Percentiles rank a stretch among this genome's conserved stretches.
Conservation (phyloP, 768 basidiomycete species). For the Serendipita indica region DNA sequence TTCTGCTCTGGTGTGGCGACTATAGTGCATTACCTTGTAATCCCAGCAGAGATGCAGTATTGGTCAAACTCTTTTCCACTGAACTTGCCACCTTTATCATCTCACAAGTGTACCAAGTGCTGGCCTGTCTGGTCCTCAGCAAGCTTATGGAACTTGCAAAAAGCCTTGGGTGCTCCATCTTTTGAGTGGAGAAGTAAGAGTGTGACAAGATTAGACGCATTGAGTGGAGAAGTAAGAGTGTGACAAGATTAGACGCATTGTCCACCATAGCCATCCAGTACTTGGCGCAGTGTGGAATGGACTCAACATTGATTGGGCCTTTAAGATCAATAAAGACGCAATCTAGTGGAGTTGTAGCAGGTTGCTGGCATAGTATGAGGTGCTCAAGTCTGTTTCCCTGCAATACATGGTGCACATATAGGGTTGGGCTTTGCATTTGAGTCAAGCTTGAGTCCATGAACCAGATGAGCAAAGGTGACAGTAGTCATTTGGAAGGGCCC, state of each 20-base stretch:
- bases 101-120: background rate
- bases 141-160: background rate
- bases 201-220: too few species aligned
- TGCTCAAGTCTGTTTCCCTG: constrained; percentile 26
- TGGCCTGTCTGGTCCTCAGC: constrained; percentile 2
- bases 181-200: too few species aligned
- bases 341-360: constrained; percentile 13
- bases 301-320: constrained; percentile 18
- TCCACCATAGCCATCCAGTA: constrained; percentile 7
- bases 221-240: background rate
- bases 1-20: constrained; percentile 5
- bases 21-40: background rate
- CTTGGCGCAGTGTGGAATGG: background rate
- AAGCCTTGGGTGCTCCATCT: background rate
- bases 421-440: constrained; percentile 17
- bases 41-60: background rate
- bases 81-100: constrained; percentile 7
- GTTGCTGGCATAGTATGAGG: constrained; percentile 15
- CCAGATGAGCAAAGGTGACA: too few species aligned
- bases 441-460: constrained; percentile 20
- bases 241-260: background rate
- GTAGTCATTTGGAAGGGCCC: too few species aligned
- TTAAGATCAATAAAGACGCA: constrained; percentile 22
- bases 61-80: background rate
- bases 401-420: constrained; percentile 25